Base-by-base conservation (phyloP, 2,329 filamentous ascomycete genomes). In the Cladosporium sp. region DNA sequence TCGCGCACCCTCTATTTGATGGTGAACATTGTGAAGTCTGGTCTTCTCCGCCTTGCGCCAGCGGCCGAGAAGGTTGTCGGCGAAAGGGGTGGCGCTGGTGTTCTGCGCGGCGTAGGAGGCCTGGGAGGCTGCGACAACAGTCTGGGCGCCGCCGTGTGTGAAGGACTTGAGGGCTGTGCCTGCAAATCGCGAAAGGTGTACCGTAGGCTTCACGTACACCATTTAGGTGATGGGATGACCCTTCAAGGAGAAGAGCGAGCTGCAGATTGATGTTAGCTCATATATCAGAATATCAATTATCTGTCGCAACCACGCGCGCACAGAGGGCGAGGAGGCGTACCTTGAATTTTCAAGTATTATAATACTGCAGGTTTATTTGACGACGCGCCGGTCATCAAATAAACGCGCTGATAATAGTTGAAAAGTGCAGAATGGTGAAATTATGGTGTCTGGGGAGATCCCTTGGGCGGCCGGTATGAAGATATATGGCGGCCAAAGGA, bases 291-390 rank as follows among this genome's bases (percentile, higher is more conserved):
- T 15, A n/a, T 15, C 32, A 35, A 16, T 7, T 3, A n/a, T 38
- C 29, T 49, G 53, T 53, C 51, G 48, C 35, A 52, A 20, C 30
- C n/a, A 38, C 20, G 38, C 32, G 32, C 13, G 30, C 32, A 49
- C 27, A 30, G 49, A 50, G 35, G 18, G 32, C 29, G 22, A 43
- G 20, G 41, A 38, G 38, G 19, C 43, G 16, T 38, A 46, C 43
- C 33, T 46, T n/a, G 27, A 33, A 19, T 35, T 36, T 36, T 36
- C 46, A 33, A 35, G 22, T 43, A 55, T 41, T 48, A 43, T 51
- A 55, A 51, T 50, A 75, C 76, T 91, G 89, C 91, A 96, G 89
- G 89, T 93, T 95, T 91, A 95, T 95, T 89, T 92, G 88, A 94
- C 89, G 91, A 88, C 85, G 69, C 59, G 55, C 67, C 18, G 74